Conservation (phyloP, 495 filamentous ascomycete species). For the Physcia stellaris region DNA sequence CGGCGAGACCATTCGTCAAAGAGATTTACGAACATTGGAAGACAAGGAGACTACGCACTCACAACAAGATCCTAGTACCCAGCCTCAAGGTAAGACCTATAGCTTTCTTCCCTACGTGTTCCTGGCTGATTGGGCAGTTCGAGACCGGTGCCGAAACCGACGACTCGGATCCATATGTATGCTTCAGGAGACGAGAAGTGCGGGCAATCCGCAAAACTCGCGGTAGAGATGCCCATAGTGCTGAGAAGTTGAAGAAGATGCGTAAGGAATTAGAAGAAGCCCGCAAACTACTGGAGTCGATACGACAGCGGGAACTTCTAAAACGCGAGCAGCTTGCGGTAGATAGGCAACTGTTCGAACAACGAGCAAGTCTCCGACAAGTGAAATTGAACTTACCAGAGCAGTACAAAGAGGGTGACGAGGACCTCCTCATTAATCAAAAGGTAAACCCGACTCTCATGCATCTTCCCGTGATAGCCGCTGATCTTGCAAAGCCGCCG, state of each 20-base stretch:
- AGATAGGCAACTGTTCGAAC: constrained; percentile 65
- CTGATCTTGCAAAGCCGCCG: constrained; percentile 38
- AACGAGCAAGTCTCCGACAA: constrained; percentile 66
- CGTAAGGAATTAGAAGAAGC: constrained; percentile 86
- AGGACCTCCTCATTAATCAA: constrained; percentile 78
- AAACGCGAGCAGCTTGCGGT: constrained; percentile 62
- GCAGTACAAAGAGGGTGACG: constrained; percentile 82
- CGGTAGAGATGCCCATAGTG: constrained; percentile 81
- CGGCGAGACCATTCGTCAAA: constrained; percentile 60
- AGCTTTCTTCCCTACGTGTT: background rate
- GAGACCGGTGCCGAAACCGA: constrained; percentile 88
- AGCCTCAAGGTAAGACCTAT: constrained; percentile 48
- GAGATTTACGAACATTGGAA: constrained; percentile 90
- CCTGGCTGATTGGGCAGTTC: constrained; percentile 41
- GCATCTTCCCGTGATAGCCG: constrained; percentile 6
- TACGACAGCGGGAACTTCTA: constrained; percentile 62
- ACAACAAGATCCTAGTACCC: constrained; percentile 57
- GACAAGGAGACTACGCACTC: constrained; percentile 44
- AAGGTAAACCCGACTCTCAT: constrained; percentile 45
- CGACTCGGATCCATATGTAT: constrained; percentile 93
- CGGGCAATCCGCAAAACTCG: constrained; percentile 90
- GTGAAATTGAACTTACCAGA: constrained; percentile 53
- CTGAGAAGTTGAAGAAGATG: constrained; percentile 84
- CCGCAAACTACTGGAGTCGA: constrained; percentile 61
- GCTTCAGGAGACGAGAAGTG: constrained; percentile 91